A percentile compares a stretch with the other conserved stretches of the same genome.
Conservation (phyloP, 2,329 filamentous ascomycete genomes). For the Macroventuria anomochaeta region DNA sequence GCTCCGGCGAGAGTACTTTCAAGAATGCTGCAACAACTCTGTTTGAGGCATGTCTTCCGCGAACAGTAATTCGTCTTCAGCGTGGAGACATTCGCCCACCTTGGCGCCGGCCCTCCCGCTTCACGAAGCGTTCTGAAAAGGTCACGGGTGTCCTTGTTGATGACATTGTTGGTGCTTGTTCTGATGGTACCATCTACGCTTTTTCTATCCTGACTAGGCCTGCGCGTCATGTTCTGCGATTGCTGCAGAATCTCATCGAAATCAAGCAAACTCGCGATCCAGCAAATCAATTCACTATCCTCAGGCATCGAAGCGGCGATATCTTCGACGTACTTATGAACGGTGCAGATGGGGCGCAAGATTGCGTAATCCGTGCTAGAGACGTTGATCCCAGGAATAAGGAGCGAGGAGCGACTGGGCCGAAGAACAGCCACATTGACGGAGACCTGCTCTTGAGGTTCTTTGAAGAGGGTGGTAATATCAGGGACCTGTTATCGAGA, state of each 20-base stretch:
- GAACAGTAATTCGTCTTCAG: slow-evolving; percentile 57
- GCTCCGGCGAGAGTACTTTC: slow-evolving; percentile 24
- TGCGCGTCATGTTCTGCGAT: slow-evolving; percentile 72
- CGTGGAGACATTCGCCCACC: slow-evolving; percentile 53
- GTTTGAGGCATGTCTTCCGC: slow-evolving; percentile 53
- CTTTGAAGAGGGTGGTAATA: slow-evolving; percentile 32
- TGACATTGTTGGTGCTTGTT: slow-evolving; percentile 58
- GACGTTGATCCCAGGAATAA: slow-evolving; percentile 37
- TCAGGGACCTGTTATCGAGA: slow-evolving; percentile 20
- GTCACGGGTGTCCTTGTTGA: slow-evolving; percentile 52
- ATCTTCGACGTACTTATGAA: slow-evolving; percentile 35
- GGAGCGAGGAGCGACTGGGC: slow-evolving; percentile 19
- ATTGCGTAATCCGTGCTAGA: slow-evolving; percentile 24
- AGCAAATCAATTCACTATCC: slow-evolving; percentile 17
- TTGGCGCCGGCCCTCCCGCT: slow-evolving; percentile 36
- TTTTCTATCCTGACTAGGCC: slow-evolving; percentile 69
- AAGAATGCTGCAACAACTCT: slow-evolving; percentile 41
- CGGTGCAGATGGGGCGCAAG: slow-evolving; percentile 28
- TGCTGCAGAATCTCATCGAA: slow-evolving; percentile 70
- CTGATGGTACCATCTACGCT: slow-evolving; percentile 59
- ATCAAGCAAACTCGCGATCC: slow-evolving; percentile 26
- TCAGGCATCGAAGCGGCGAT: slow-evolving; percentile 24
- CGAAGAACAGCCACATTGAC: slow-evolving; percentile 49
- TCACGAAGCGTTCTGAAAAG: slow-evolving; percentile 12
- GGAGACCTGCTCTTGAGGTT: slow-evolving; percentile 50